Conservation (phyloP, 208 protist species). For the Endotrypanum monterogeii region DNA sequence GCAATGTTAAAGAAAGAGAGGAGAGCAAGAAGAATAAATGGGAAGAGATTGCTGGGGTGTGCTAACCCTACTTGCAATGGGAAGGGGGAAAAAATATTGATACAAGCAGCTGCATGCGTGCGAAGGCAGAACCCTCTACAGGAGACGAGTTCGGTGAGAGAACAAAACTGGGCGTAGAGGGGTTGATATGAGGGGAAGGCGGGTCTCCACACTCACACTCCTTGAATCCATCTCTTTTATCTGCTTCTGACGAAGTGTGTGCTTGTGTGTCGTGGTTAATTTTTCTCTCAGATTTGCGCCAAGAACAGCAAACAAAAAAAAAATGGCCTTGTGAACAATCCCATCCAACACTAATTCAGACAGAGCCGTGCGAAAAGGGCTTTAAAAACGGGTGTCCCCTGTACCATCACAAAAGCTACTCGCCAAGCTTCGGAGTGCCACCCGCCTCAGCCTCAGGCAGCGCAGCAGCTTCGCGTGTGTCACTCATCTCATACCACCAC, state of each 20-base stretch:
- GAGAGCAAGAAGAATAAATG: background rate
- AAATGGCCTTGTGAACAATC: background rate
- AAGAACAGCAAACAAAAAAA: conserved; percentile 1
- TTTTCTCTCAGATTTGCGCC: background rate
- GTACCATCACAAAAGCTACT: conserved; percentile 14
- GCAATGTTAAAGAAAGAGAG: background rate
- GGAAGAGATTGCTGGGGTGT: background rate
- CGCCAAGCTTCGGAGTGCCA: conserved; percentile 15
- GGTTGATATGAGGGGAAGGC: no score
- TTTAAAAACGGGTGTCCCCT: no score
- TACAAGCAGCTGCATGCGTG: background rate
- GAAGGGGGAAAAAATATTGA: background rate
- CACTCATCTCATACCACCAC: conserved; percentile 92
- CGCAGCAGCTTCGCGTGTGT: conserved; percentile 32
- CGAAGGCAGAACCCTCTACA: background rate
- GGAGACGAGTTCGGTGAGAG: background rate
- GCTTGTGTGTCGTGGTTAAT: no score
- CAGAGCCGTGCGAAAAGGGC: background rate
- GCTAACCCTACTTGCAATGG: background rate
- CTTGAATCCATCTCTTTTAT: no score
- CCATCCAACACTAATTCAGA: background rate
- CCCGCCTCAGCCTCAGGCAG: conserved; percentile 37
- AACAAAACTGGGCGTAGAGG: background rate
- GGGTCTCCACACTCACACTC: no score
- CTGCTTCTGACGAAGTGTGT: no score